Percentiles rank a stretch among this genome's conserved stretches.
Evolutionary conservation across 208 protist genomes (phyloP).

Genomic region (Wallacemonas sp.): DNA sequence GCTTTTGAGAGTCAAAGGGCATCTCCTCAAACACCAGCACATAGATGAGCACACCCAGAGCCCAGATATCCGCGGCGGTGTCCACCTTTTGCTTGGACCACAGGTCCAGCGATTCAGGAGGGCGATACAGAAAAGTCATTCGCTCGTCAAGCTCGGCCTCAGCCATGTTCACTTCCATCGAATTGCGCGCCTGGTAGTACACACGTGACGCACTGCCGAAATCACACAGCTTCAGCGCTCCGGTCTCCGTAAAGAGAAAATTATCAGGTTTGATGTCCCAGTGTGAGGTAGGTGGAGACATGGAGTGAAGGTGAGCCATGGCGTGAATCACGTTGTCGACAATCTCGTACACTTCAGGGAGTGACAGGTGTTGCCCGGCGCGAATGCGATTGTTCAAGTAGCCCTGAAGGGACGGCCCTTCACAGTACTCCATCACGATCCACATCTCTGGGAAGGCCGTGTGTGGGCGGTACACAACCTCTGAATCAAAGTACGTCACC

Average conservation of each 20-base stretch:
- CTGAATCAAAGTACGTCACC: slow-evolving; percentile 38
- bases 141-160: slow-evolving; percentile 79
- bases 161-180: slow-evolving; percentile 55
- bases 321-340: slow-evolving; percentile 50
- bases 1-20: slow-evolving; percentile 87
- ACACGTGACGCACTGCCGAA: slow-evolving; percentile 86
- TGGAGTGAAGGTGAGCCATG: slow-evolving; percentile 64
- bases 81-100: slow-evolving; percentile 83
- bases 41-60: slow-evolving; percentile 94
- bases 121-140: slow-evolving; percentile 92
- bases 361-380: slow-evolving; percentile 37
- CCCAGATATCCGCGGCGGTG: slow-evolving; percentile 94
- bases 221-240: slow-evolving; percentile 93
- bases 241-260: slow-evolving; percentile 69
- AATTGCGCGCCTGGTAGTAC: slow-evolving; percentile 67
- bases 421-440: slow-evolving; percentile 76
- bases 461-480: slow-evolving; percentile 26
- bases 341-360: slow-evolving; percentile 65
- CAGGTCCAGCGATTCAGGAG: slow-evolving; percentile 96
- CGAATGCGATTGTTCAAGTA: slow-evolving; percentile 67
- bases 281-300: slow-evolving; percentile 90
- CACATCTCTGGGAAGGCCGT: slow-evolving; percentile 61
- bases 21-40: slow-evolving; percentile 89
- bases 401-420: slow-evolving; percentile 55
- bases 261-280: slow-evolving; percentile 95